These are phyloP conservation scores for Pythium apleroticum DNA, from an alignment of 352 stramenopile species.

Conservation along the genomic window DNA sequence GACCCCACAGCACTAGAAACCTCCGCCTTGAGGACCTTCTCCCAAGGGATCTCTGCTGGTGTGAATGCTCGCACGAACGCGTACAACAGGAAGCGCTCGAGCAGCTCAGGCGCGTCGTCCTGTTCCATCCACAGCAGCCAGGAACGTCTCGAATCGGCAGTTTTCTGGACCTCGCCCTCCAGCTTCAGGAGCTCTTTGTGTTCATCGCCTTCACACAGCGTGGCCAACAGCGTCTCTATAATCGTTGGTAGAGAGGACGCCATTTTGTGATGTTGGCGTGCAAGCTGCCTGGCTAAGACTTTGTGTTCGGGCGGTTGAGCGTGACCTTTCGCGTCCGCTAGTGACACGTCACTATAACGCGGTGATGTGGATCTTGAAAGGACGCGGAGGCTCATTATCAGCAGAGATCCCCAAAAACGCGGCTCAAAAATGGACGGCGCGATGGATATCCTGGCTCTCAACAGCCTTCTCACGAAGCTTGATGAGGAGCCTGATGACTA, in stretches of 20 bases:
- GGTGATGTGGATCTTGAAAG: constrained; percentile 24
- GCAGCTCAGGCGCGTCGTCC: background rate
- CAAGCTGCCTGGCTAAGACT: constrained; percentile 2
- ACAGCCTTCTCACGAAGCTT: constrained; percentile 29
- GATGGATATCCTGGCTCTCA: constrained; percentile 38
- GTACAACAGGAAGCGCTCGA: constrained; percentile 7
- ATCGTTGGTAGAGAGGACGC: background rate
- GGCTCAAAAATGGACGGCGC: constrained; percentile 24
- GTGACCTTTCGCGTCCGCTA: constrained; percentile 15
- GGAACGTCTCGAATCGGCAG: background rate
- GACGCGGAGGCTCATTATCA: background rate
- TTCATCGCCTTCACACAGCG: background rate
- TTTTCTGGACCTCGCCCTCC: background rate
- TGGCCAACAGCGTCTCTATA: background rate
- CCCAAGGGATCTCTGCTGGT: background rate
- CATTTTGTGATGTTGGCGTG: too few relatives aligned
- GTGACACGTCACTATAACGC: constrained; percentile 14
- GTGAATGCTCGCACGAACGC: constrained; percentile 8
- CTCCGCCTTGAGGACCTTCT: background rate
- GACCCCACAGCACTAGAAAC: background rate
- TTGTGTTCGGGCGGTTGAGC: background rate
- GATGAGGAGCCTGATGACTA: constrained; percentile 22
- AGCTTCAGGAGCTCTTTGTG: background rate
- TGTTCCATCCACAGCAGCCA: background rate
- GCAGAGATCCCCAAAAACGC: background rate